Evolutionary conservation across 2,329 filamentous ascomycete species (phyloP).

Genomic region (Talaromyces sp.): DNA sequence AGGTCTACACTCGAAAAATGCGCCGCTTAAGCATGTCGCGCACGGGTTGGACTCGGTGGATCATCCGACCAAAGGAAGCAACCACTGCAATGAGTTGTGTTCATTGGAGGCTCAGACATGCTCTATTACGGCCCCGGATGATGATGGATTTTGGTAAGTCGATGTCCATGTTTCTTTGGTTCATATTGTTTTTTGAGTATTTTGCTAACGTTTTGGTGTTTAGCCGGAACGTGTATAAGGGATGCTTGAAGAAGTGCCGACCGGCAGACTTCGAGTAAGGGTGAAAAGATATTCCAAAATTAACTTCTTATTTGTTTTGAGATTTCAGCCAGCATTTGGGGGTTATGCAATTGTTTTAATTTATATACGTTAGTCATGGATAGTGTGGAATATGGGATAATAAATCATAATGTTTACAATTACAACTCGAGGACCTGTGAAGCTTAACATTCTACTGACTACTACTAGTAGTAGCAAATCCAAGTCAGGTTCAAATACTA

Average conservation of each 20-base stretch:
- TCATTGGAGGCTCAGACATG: conserved; percentile 28
- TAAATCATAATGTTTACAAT: no score
- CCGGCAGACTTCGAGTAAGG: conserved; percentile 13
- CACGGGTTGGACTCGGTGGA: conserved; percentile 8
- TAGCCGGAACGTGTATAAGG: conserved; percentile 20
- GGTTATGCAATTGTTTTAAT: neutral
- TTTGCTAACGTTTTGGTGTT: neutral
- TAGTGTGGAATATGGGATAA: neutral
- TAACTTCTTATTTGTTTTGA: neutral
- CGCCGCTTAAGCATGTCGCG: neutral
- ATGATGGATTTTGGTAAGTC: conserved; percentile 32
- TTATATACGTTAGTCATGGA: neutral
- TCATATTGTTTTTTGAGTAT: neutral
- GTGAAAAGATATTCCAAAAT: no score
- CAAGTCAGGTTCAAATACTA: no score
- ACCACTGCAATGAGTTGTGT: conserved; percentile 28
- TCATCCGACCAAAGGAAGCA: conserved; percentile 13
- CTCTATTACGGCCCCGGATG: conserved; percentile 26
- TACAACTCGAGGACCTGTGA: no score
- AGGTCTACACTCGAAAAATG: conserved; percentile 8
- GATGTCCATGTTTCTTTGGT: neutral
- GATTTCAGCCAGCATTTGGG: no score
- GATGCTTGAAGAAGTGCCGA: conserved; percentile 22
- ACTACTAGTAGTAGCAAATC: no score
- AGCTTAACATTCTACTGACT: no score